Conservation (phyloP, 352 stramenopile species). For the Pythium aquatile region DNA sequence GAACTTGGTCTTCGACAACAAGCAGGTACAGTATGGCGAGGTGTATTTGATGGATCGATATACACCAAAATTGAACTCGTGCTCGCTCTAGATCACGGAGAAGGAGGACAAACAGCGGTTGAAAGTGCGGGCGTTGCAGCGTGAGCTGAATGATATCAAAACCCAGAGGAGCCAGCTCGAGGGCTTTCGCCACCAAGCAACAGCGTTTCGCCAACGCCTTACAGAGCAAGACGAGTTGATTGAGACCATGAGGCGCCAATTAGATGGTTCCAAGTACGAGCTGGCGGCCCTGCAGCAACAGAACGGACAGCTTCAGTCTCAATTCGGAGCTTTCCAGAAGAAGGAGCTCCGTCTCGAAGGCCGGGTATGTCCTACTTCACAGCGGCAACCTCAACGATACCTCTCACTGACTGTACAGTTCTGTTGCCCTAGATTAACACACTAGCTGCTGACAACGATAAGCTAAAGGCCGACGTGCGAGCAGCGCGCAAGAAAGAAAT, state of each 20-base stretch:
- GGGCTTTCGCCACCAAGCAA: constrained; percentile 31
- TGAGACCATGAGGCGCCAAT: constrained; percentile 31
- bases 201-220: constrained; percentile 32
- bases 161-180: constrained; percentile 37
- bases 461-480: constrained; percentile 33
- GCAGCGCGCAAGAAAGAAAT: constrained; percentile 44
- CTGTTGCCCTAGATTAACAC: constrained; percentile 42
- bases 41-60: neutral
- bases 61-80: neutral
- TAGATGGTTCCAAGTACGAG: constrained; percentile 33
- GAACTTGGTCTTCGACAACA: constrained; percentile 56
- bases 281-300: constrained; percentile 28
- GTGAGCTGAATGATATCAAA: constrained; percentile 21
- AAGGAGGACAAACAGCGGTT: constrained; percentile 37
- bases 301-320: constrained; percentile 34
- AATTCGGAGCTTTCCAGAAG: constrained; percentile 35
- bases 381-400: neutral
- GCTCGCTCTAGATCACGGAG: constrained; percentile 31
- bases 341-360: constrained; percentile 42
- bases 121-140: constrained; percentile 29
- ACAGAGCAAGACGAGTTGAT: constrained; percentile 32
- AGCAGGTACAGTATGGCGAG: constrained; percentile 32
- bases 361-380: constrained; percentile 32
- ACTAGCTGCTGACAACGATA: constrained; percentile 40
- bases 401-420: neutral